Conservation (phyloP, 2,329 filamentous ascomycete genomes). For the Didymella sp. region DNA sequence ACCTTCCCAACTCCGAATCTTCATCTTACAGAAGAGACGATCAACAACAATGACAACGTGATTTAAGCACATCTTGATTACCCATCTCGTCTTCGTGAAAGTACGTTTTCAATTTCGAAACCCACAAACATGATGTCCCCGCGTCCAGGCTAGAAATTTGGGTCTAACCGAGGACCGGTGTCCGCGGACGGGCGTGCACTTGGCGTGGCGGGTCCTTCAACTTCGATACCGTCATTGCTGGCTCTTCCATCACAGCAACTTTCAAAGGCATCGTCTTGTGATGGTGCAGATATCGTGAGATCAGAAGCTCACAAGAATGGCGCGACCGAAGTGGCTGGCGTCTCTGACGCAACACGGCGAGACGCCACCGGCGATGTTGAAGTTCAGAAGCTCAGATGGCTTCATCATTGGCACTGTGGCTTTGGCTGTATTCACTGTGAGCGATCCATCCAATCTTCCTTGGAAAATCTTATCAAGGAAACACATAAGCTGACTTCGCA, state of each 20-base stretch:
- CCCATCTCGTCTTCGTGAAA: neutral
- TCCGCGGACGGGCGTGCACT: constrained; percentile 12
- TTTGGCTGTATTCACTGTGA: constrained; percentile 49
- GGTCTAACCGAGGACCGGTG: constrained; percentile 1
- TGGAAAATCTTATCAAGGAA: no score
- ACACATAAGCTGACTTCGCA: constrained; percentile 8
- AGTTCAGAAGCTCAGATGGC: constrained; percentile 41
- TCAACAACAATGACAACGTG: neutral
- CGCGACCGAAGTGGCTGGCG: constrained; percentile 36
- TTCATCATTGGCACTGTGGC: constrained; percentile 47
- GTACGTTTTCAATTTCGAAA: no score
- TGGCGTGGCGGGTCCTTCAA: constrained; percentile 13
- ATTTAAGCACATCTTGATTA: neutral
- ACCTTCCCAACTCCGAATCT: neutral
- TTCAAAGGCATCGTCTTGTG: neutral
- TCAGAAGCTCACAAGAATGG: constrained; percentile 11
- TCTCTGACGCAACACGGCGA: constrained; percentile 40
- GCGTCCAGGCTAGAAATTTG: no score
- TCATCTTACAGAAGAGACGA: neutral
- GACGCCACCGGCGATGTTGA: constrained; percentile 42
- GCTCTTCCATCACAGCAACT: neutral
- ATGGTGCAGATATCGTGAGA: neutral
- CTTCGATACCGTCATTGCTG: constrained; percentile 4
- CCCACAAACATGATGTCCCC: no score
- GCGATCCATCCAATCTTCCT: constrained; percentile 7